Percentiles rank a stretch among this genome's conserved stretches.
These are phyloP conservation scores for Leishmania mexicana DNA, from an alignment of 208 protist genomes.

Conservation along the genomic window DNA sequence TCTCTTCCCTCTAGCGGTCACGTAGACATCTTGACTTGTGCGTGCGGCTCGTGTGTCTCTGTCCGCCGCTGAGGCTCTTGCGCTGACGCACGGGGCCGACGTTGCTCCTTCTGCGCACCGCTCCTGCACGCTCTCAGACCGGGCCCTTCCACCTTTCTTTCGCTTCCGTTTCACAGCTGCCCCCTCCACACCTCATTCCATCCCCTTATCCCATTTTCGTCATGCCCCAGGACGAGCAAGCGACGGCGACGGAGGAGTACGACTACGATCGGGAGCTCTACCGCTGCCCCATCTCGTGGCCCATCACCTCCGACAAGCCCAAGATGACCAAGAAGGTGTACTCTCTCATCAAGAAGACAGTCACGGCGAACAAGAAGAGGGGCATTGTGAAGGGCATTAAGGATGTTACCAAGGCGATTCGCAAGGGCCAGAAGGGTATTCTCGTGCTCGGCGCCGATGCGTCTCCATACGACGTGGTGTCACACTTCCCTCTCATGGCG, in stretches of 20 bases:
- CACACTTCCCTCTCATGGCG: slow-evolving; percentile 92
- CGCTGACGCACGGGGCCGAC: neutral
- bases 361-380: slow-evolving; percentile 91
- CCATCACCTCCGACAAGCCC: slow-evolving; percentile 88
- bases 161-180: neutral
- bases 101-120: neutral
- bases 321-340: slow-evolving; percentile 97
- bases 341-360: slow-evolving; percentile 92
- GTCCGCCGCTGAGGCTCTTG: neutral
- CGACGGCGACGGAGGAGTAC: slow-evolving; percentile 65
- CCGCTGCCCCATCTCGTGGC: slow-evolving; percentile 92
- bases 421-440: slow-evolving; percentile 92
- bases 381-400: slow-evolving; percentile 94
- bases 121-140: neutral
- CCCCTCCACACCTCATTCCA: neutral
- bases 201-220: slow-evolving; percentile 1
- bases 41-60: neutral
- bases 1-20: neutral
- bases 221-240: slow-evolving; percentile 64
- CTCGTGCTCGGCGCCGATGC: slow-evolving; percentile 92
- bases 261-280: slow-evolving; percentile 94
- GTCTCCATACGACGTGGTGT: slow-evolving; percentile 94
- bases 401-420: slow-evolving; percentile 93
- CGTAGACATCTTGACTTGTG: neutral
- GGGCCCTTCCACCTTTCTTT: neutral